Conservation (phyloP, 805 yeast species). For the Cyberlindnera japonica region DNA sequence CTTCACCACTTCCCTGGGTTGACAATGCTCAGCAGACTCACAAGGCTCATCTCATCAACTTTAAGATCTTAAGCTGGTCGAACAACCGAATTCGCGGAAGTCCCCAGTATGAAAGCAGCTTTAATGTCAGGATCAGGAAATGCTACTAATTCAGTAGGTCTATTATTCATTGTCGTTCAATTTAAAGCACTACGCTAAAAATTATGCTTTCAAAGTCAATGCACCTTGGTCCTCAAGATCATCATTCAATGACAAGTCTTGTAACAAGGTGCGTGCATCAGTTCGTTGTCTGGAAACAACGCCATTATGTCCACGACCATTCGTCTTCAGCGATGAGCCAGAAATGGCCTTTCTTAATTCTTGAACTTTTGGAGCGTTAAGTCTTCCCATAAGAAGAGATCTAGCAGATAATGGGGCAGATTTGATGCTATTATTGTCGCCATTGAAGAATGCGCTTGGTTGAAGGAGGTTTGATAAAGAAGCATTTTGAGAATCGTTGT, state of each 20-base stretch:
- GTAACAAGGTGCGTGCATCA: constrained; percentile 23
- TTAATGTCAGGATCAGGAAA: too few species aligned
- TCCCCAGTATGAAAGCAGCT: too few species aligned
- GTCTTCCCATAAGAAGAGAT: constrained; percentile 22
- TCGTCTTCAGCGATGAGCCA: constrained; percentile 14
- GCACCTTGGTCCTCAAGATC: constrained; percentile 21
- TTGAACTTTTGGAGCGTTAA: constrained; percentile 26
- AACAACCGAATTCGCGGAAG: too few species aligned
- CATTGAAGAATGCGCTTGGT: constrained; percentile 7
- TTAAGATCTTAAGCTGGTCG: too few species aligned
- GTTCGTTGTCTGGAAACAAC: constrained; percentile 17
- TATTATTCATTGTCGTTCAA: too few species aligned
- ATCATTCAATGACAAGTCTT: constrained; percentile 20
- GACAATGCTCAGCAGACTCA: too few species aligned
- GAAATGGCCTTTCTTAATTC: constrained; percentile 26
- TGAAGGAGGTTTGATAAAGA: constrained; percentile 21
- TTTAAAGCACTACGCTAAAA: not conserved
- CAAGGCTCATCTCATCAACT: too few species aligned
- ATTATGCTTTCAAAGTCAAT: constrained; percentile 9
- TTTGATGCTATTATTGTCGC: constrained; percentile 23
- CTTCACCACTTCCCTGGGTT: too few species aligned
- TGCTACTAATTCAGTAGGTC: too few species aligned
- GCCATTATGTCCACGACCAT: constrained; percentile 3
- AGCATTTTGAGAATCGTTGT: constrained; percentile 15
- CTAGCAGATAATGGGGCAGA: constrained; percentile 29